Evolutionary conservation across 2,329 filamentous ascomycete species (phyloP).

Genomic region (Metarhizium anisopliae): DNA sequence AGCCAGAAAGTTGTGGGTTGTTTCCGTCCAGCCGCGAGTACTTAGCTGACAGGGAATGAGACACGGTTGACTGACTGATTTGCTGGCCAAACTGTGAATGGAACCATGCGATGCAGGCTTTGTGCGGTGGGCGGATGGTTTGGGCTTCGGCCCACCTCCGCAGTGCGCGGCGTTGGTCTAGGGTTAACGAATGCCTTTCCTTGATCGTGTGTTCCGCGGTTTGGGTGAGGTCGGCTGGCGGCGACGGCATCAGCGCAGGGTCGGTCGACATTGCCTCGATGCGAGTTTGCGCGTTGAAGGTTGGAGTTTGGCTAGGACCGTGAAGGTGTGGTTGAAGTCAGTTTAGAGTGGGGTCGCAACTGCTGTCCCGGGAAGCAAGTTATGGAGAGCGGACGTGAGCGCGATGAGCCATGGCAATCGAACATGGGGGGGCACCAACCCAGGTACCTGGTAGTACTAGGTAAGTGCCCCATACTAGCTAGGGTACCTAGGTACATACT

Average conservation of each 20-base stretch:
- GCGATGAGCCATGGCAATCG: too few relatives aligned
- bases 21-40: slow-evolving; percentile 54
- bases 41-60: slow-evolving; percentile 52
- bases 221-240: neutral
- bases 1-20: slow-evolving; percentile 50
- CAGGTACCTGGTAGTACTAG: too few relatives aligned
- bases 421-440: too few relatives aligned
- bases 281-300: neutral
- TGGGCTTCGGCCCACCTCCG: slow-evolving; percentile 52
- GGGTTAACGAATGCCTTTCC: slow-evolving; percentile 51
- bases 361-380: too few relatives aligned
- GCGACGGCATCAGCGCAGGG: neutral
- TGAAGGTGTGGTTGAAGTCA: slow-evolving; percentile 21
- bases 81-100: slow-evolving; percentile 46
- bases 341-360: neutral
- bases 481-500: too few relatives aligned
- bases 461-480: too few relatives aligned
- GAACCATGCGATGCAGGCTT: slow-evolving; percentile 57
- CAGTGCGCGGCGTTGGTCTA: slow-evolving; percentile 52
- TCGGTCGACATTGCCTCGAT: neutral
- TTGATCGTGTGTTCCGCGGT: slow-evolving; percentile 11
- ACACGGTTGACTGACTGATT: slow-evolving; percentile 55
- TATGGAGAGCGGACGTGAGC: too few relatives aligned
- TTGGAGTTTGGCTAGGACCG: slow-evolving; percentile 32
- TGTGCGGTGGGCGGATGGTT: slow-evolving; percentile 47